phyloP scores from a whole-genome alignment of 495 filamentous ascomycete species.

The Cetradonia linearis region DNA sequence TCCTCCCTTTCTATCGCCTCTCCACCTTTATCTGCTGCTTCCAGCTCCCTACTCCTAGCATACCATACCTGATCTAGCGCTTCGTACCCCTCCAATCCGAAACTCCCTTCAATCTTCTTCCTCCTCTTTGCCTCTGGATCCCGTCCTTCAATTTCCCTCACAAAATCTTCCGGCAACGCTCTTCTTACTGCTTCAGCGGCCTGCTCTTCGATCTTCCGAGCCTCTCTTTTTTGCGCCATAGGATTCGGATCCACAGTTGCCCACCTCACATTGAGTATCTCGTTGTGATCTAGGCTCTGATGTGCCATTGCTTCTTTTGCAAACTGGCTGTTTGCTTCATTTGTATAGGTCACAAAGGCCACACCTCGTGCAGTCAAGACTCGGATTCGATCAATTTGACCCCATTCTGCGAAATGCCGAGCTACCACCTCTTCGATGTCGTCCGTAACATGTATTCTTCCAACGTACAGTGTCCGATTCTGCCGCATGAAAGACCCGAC shows the following conservation, averaged over 20 bases:
- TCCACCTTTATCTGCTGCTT: conserved; percentile 36
- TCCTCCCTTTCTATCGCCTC: conserved; percentile 35
- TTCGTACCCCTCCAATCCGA: conserved; percentile 85
- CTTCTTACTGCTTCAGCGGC: conserved; percentile 91
- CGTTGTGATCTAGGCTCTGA: conserved; percentile 74
- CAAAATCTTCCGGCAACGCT: conserved; percentile 83
- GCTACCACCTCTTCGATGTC: conserved; percentile 96
- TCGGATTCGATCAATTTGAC: conserved; percentile 74
- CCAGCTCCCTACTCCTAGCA: conserved; percentile 47
- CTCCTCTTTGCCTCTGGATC: conserved; percentile 78
- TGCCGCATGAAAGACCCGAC: conserved; percentile 83
- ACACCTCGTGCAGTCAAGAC: conserved; percentile 89
- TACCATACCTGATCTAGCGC: conserved; percentile 93
- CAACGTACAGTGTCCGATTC: conserved; percentile 86
- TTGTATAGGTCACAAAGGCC: conserved; percentile 80
- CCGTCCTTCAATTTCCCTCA: conserved; percentile 87
- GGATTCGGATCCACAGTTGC: conserved; percentile 95
- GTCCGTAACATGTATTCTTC: conserved; percentile 89
- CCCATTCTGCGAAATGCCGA: conserved; percentile 90
- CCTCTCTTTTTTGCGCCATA: conserved; percentile 86
- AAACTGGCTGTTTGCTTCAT: conserved; percentile 80
- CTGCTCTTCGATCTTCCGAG: conserved; percentile 83
- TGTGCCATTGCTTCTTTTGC: conserved; percentile 88
- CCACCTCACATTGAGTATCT: conserved; percentile 95
- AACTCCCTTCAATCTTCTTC: conserved; percentile 80